phyloP scores from a whole-genome alignment of 1,284 basidiomycete genomes.

The Leccinum griseonigrum region DNA sequence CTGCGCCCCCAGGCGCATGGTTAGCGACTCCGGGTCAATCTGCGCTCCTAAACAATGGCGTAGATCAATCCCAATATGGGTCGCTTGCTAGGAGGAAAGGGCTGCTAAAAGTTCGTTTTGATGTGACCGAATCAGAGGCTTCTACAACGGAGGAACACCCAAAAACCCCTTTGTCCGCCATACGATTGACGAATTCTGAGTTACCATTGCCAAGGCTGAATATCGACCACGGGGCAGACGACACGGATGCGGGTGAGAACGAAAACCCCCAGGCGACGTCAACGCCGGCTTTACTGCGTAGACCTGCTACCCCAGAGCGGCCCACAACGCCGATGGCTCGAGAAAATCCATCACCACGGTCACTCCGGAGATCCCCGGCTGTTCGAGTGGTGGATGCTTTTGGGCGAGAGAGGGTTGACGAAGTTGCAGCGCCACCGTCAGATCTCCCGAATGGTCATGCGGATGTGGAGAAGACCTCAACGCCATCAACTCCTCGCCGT shows the following conservation, averaged over 20 bases:
- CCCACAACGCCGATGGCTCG: conserved; percentile 22
- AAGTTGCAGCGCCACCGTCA: conserved; percentile 1
- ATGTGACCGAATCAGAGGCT: conserved; percentile 43
- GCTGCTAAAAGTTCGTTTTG: conserved; percentile 65
- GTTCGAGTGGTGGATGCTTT: conserved; percentile 62
- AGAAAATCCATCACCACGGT: conserved; percentile 33
- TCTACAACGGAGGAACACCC: conserved; percentile 37
- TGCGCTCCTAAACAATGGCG: conserved; percentile 11
- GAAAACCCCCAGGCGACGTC: background rate
- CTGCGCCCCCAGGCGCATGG: conserved; percentile 73
- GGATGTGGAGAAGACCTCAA: conserved; percentile 15
- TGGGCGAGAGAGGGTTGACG: conserved; percentile 40
- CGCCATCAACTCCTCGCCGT: conserved; percentile 35
- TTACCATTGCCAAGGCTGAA: conserved; percentile 9
- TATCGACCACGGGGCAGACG: background rate
- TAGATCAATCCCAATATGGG: conserved; percentile 32
- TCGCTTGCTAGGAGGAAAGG: conserved; percentile 37
- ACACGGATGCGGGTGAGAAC: conserved; percentile 1
- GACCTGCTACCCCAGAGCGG: conserved; percentile 19
- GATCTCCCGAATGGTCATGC: conserved; percentile 8
- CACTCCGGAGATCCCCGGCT: conserved; percentile 43
- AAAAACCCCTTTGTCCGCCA: conserved; percentile 29
- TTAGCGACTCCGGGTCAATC: conserved; percentile 53
- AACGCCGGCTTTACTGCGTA: conserved; percentile 1
- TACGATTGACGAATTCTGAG: conserved; percentile 26